Evolutionary conservation across 1,284 basidiomycete genomes (phyloP).

Genomic region (Cystobasidium slooffiae): DNA sequence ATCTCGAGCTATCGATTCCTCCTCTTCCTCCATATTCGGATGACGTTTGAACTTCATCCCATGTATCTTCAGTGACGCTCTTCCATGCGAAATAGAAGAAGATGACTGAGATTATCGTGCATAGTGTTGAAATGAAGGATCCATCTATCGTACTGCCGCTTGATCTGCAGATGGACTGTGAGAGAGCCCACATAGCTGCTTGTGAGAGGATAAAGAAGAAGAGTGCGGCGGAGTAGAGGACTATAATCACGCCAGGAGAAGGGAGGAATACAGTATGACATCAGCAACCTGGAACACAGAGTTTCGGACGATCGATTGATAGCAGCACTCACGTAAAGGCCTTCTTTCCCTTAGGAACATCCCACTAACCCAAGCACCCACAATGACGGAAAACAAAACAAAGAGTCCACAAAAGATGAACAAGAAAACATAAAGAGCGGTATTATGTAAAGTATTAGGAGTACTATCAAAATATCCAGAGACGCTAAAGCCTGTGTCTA

Average conservation of each 20-base stretch:
- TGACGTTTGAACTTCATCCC: constrained; percentile 46
- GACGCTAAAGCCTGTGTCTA: constrained; percentile 53
- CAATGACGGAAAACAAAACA: constrained; percentile 48
- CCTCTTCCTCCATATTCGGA: constrained; percentile 28
- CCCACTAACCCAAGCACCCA: constrained; percentile 49
- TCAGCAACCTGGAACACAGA: neutral
- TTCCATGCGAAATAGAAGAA: constrained; percentile 50
- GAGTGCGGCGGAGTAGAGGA: constrained; percentile 47
- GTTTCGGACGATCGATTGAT: neutral
- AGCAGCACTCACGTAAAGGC: constrained; percentile 48
- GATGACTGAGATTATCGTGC: constrained; percentile 49
- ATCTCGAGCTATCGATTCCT: neutral
- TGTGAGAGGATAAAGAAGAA: constrained; percentile 50
- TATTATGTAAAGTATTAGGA: constrained; percentile 48
- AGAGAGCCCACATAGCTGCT: constrained; percentile 50
- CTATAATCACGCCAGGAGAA: constrained; percentile 3
- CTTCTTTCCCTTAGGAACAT: constrained; percentile 51
- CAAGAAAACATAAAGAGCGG: constrained; percentile 52
- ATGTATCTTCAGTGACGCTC: constrained; percentile 52
- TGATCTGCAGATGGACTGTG: constrained; percentile 51
- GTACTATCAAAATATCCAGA: constrained; percentile 52
- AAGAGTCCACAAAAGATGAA: constrained; percentile 51
- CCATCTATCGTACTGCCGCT: constrained; percentile 50
- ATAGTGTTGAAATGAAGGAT: constrained; percentile 51
- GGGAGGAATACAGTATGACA: neutral